Evolutionary conservation across 441 rosid species (phyloP).

Genomic region (Biscutella auriculata): DNA sequence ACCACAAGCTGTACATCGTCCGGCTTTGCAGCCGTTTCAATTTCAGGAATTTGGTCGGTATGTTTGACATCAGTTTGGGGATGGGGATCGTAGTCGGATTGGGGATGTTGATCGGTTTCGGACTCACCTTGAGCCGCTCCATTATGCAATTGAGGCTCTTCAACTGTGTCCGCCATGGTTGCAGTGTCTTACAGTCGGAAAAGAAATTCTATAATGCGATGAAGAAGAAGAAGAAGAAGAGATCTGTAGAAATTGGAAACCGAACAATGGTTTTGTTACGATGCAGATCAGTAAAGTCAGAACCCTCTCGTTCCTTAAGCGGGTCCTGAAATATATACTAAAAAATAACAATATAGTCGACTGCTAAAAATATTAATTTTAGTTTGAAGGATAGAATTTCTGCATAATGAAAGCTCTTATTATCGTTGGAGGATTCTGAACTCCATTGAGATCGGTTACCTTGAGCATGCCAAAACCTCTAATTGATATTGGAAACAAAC

Average conservation of each 20-base stretch:
- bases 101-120: slow-evolving; percentile 5
- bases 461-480: slow-evolving; percentile 47
- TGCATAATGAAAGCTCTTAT: slow-evolving; percentile 40
- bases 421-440: slow-evolving; percentile 59
- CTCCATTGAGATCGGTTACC: slow-evolving; percentile 47
- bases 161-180: slow-evolving; percentile 28
- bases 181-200: neutral
- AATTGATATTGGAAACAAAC: slow-evolving; percentile 54
- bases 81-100: slow-evolving; percentile 16
- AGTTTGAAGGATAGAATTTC: no score
- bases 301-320: neutral
- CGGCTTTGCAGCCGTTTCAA: slow-evolving; percentile 7
- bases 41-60: neutral
- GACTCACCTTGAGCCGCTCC: slow-evolving; percentile 23
- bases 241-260: slow-evolving; percentile 2
- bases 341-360: no score
- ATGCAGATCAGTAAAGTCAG: no score
- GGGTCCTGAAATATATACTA: no score
- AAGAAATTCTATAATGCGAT: slow-evolving; percentile 5
- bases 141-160: slow-evolving; percentile 37
- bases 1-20: slow-evolving; percentile 12
- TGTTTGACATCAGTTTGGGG: slow-evolving; percentile 9
- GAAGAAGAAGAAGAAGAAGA: slow-evolving; percentile 14
- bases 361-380: no score
- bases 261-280: neutral